Conservation (phyloP, 306 rosid genomes). For the Pyrus bretschneideri region DNA sequence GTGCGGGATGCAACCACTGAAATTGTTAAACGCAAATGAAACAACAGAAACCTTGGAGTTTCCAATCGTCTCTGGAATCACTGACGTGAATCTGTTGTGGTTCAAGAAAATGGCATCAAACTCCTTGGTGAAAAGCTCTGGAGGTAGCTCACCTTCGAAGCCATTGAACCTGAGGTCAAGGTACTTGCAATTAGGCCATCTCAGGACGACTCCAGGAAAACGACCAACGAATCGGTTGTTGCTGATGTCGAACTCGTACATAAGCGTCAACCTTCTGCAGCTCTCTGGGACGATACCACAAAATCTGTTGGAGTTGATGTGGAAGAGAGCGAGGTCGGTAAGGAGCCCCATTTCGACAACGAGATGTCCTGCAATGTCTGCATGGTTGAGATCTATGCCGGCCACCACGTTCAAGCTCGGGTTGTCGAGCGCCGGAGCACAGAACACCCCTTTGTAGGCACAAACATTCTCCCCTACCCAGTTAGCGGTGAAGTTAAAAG, state of each 20-base stretch:
- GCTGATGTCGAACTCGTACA: conserved; percentile 60
- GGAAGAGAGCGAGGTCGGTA: conserved; percentile 56
- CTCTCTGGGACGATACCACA: conserved; percentile 64
- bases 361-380: conserved; percentile 71
- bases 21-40: conserved; percentile 49
- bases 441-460: conserved; percentile 55
- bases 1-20: conserved; percentile 63
- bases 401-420: conserved; percentile 47
- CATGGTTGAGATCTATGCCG: conserved; percentile 72
- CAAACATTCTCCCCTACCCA: conserved; percentile 77
- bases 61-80: conserved; percentile 38
- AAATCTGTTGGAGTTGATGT: conserved; percentile 66
- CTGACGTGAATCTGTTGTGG: conserved; percentile 28
- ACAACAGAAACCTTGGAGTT: conserved; percentile 51
- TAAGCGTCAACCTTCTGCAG: conserved; percentile 34
- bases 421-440: conserved; percentile 48
- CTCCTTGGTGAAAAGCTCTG: conserved; percentile 31
- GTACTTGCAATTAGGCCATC: conserved; percentile 29
- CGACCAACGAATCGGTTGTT: conserved; percentile 77
- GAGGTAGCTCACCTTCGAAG: conserved; percentile 65
- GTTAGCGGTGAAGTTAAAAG: conserved; percentile 37
- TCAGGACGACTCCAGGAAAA: conserved; percentile 44
- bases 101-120: conserved; percentile 41
- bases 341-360: conserved; percentile 57
- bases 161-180: conserved; percentile 62